Base-by-base conservation (phyloP, 1,139 yeast genomes). In the Debaryomyces subglobosus region DNA sequence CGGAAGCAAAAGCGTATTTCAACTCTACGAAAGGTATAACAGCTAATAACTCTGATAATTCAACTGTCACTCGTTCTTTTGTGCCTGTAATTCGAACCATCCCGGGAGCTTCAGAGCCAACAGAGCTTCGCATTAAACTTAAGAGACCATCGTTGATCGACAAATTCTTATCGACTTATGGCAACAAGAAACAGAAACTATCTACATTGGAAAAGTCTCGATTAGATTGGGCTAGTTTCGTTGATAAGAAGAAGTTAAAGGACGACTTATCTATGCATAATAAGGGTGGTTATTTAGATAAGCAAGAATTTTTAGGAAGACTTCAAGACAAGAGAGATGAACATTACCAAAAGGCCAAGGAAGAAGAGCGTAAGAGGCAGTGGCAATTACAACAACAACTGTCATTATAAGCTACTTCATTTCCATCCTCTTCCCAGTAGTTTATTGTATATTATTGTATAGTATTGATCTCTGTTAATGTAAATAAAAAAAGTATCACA, bases 151-250 rank as follows among this genome's bases (percentile, higher is more conserved):
- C 96, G 5, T 69, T 92, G 43, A 74, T 91, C 25, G 97, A 90
- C 57, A 90, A 73, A 58, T 74, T 75, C 46, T 52, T 75, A 39
- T 49, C 62, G 3, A 48, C 66, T 0, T 62, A 61, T 32, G 71
- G 73, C 6, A 71, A 63, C 57, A 72, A 71, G 52, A 67, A 68
- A 49, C 83, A 85, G 42, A 92, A 91, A 64, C 74, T 95, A 52
- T 89, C 96, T 16, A 95, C 99, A 0, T 72, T 94, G 53, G 98
- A 95, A 64, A 94, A 94, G 65, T 89, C 96, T 2, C 77, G 96
- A 52, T 76, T 94, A 49, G 99, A 94, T 66, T 94, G 99, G 97
- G 96, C 96, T 1, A 84, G 90, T 51, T 92, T 89, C 69, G 97
- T 95, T 18, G 98, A 94, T 67, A 78, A 86, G 57, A 84, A 86